Evolutionary conservation across 257 asterid genomes (phyloP), one percentile per base, ranked within the genome.

Genomic region (Eucommia ulmoides): DNA sequence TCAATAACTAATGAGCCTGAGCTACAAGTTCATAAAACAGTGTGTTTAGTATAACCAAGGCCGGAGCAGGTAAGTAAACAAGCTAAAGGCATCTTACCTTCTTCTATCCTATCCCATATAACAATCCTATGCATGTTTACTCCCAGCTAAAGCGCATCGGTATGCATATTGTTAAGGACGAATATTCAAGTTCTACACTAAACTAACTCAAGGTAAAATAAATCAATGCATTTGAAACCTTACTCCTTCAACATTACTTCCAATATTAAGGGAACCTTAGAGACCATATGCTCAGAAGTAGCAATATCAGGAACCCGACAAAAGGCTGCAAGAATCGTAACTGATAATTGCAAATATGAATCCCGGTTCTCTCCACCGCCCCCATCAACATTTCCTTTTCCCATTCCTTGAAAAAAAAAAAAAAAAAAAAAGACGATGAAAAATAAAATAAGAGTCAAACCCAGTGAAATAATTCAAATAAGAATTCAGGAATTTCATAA

Each of bases 241-340:
- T 65, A 88, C 95, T 60, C 77, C 24, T 19, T 51, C 16, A 77
- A 64, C 68, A 77, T 35, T 50, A 65, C 59, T 65, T 82, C 84
- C 64, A 82, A 19, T 45, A 89, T 35, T 20, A 78, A 74, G 22
- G 88, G 84, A 53, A 89, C 54, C 49, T 63, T 63, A 0, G 81
- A 45, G 29, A 74, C 52, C 88, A 89, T 82, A 33, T 82, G 79
- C 41, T 67, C 60, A 20, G 83, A 66, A 60, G 91, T 65, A 25
- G 96, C 96, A 56, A 89, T 70, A 60, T 80, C 74, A 7, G 88
- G 69, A 53, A 80, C 77, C 65, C 94, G 74, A 24, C 83, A 76
- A 59, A 89, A 67, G 5, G 91, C 70, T 2, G 98, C 75, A 20
- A 89, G 80, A 45, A 89, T 63, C 3, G 88, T 60, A 48, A 78